Conservation (phyloP, 352 stramenopile species). For the Phytopythium oedochilum region DNA sequence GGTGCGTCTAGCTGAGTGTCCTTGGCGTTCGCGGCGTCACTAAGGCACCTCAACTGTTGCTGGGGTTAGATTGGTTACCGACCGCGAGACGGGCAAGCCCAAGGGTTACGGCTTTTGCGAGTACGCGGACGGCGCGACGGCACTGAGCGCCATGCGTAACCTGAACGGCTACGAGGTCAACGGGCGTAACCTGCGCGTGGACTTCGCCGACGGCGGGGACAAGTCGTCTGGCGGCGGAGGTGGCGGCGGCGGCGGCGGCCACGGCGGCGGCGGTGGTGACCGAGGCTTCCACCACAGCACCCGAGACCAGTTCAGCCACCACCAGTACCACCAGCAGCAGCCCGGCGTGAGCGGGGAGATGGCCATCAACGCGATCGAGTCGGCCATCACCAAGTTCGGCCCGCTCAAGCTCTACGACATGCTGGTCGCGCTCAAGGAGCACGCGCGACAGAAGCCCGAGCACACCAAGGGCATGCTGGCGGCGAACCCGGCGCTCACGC, state of each 20-base stretch:
- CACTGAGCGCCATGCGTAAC: slow-evolving; percentile 81
- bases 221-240: slow-evolving; percentile 27
- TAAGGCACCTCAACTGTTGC: neutral
- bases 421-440: slow-evolving; percentile 73
- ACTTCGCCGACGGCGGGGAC: slow-evolving; percentile 78
- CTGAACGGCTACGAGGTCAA: slow-evolving; percentile 85
- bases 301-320: slow-evolving; percentile 11
- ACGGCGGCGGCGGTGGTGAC: slow-evolving; percentile 14
- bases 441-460: slow-evolving; percentile 68
- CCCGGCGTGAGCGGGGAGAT: slow-evolving; percentile 64
- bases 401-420: slow-evolving; percentile 84
- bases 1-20: slow-evolving; percentile 23
- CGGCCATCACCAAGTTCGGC: slow-evolving; percentile 56
- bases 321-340: slow-evolving; percentile 25
- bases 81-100: slow-evolving; percentile 78
- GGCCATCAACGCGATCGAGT: slow-evolving; percentile 77
- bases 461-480: slow-evolving; percentile 72
- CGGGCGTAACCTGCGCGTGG: slow-evolving; percentile 76
- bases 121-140: slow-evolving; percentile 80
- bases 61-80: slow-evolving; percentile 82
- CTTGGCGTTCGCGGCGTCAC: too few species aligned
- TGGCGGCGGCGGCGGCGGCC: slow-evolving; percentile 12
- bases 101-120: slow-evolving; percentile 88
- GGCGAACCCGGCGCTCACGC: slow-evolving; percentile 74
- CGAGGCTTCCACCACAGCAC: slow-evolving; percentile 15